phyloP scores from a whole-genome alignment of 495 filamentous ascomycete genomes.

The Collariella sp. region DNA sequence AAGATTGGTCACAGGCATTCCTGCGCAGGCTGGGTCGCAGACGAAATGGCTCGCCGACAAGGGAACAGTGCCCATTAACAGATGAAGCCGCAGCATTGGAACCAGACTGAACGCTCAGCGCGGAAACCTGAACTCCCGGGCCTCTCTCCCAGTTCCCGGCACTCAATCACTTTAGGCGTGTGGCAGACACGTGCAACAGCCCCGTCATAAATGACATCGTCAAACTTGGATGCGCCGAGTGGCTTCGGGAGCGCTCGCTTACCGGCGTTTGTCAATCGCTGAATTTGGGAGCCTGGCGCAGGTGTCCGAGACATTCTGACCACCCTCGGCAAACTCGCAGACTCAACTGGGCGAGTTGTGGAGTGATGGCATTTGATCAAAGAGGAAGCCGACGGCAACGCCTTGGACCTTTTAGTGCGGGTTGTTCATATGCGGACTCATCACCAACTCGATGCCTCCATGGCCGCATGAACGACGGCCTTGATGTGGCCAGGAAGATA shows the following conservation, averaged over 20 bases:
- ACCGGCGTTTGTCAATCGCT: background rate
- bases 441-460: background rate
- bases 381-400: background rate
- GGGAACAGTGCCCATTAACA: too few species aligned
- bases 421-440: background rate
- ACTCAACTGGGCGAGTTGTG: background rate
- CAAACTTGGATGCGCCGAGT: background rate
- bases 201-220: background rate
- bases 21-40: background rate
- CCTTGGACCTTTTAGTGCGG: background rate
- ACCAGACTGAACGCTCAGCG: background rate
- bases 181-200: background rate
- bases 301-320: conserved; percentile 8
- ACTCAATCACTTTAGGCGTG: background rate
- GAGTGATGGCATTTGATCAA: background rate
- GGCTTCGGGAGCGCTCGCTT: conserved; percentile 3
- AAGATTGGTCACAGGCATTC: conserved; percentile 1
- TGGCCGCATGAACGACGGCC: too few species aligned
- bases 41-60: background rate
- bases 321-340: background rate
- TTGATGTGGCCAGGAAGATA: too few species aligned
- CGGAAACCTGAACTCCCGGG: background rate
- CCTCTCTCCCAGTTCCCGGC: background rate
- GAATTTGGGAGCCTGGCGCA: background rate
- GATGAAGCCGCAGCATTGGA: too few species aligned